These are phyloP conservation scores for Globisporangium heterothallicum DNA, from an alignment of 352 stramenopile genomes.

Conservation along the genomic window DNA sequence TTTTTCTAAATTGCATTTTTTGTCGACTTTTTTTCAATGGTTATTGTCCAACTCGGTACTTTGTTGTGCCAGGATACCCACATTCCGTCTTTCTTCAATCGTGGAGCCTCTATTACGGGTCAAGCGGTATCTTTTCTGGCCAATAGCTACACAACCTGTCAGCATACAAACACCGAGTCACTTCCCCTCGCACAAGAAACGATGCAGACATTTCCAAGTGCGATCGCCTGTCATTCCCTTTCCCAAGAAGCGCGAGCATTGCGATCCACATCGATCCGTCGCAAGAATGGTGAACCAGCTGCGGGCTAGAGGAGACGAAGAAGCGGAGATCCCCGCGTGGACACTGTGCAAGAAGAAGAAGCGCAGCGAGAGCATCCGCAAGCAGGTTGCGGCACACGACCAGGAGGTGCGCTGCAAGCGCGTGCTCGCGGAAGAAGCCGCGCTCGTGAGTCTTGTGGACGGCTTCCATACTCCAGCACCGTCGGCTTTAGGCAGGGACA, in stretches of 20 bases:
- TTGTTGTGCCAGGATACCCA: too few relatives aligned
- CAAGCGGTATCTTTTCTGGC: conserved; percentile 4
- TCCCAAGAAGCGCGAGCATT: too few relatives aligned
- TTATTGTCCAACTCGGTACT: too few relatives aligned
- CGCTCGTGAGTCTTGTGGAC: not conserved
- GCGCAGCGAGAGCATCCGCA: not conserved
- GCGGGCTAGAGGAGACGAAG: not conserved
- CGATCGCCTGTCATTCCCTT: too few relatives aligned
- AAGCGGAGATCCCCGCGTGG: not conserved
- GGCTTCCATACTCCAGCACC: not conserved
- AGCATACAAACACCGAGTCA: not conserved
- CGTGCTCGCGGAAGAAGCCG: not conserved
- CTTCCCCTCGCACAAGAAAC: not conserved
- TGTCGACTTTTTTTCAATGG: too few relatives aligned
- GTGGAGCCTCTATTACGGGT: not conserved
- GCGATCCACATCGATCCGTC: not conserved
- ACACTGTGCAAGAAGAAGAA: not conserved
- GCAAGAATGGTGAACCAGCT: not conserved
- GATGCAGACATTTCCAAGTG: too few relatives aligned
- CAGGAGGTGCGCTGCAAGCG: not conserved
- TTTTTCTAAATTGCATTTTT: too few relatives aligned
- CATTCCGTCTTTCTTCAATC: too few relatives aligned
- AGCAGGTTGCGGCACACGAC: not conserved
- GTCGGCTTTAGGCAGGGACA: not conserved
- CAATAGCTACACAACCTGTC: conserved; percentile 5